phyloP scores from a whole-genome alignment of 805 yeast genomes.

The Candida chauliodis region DNA sequence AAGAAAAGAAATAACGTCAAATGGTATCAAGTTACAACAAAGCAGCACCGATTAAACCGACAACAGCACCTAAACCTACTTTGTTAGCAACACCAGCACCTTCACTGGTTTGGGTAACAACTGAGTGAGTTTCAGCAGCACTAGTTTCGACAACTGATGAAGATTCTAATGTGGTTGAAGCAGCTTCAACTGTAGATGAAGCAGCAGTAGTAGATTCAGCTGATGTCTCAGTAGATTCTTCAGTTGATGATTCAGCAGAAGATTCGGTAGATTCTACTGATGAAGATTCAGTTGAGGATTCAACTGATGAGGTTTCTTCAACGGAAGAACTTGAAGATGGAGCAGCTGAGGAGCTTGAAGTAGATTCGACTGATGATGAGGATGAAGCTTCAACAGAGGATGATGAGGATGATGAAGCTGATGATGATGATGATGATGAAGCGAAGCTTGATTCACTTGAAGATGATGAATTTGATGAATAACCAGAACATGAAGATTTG shows the following conservation, averaged over 20 bases:
- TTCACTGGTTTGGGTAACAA: slow-evolving; percentile 24
- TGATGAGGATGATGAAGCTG: slow-evolving; percentile 9
- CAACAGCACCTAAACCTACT: slow-evolving; percentile 27
- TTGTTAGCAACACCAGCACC: slow-evolving; percentile 22
- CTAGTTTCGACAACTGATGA: slow-evolving; percentile 15
- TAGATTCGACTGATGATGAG: slow-evolving; percentile 2
- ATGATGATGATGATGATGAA: slow-evolving; percentile 12
- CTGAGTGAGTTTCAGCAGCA: slow-evolving; percentile 24
- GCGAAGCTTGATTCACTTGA: slow-evolving; percentile 12
- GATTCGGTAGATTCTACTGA: slow-evolving; percentile 12
- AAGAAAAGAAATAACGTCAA: not conserved
- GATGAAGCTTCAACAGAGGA: slow-evolving; percentile 8
- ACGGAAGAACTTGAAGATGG: too few relatives aligned
- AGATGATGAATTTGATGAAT: slow-evolving; percentile 19
- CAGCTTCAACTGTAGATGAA: slow-evolving; percentile 1
- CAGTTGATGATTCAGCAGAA: slow-evolving; percentile 16
- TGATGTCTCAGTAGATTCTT: slow-evolving; percentile 18
- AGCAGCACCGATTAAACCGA: slow-evolving; percentile 40
- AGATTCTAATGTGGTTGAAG: slow-evolving; percentile 15
- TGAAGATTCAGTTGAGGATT: slow-evolving; percentile 11
- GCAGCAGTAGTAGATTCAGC: slow-evolving; percentile 15
- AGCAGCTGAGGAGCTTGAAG: slow-evolving; percentile 11
- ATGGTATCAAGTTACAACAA: slow-evolving; percentile 15
- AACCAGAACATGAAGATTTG: slow-evolving; percentile 48
- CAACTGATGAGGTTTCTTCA: slow-evolving; percentile 15